Base-by-base conservation (phyloP, 805 yeast genomes). In the Teunomyces aglyptinius region DNA sequence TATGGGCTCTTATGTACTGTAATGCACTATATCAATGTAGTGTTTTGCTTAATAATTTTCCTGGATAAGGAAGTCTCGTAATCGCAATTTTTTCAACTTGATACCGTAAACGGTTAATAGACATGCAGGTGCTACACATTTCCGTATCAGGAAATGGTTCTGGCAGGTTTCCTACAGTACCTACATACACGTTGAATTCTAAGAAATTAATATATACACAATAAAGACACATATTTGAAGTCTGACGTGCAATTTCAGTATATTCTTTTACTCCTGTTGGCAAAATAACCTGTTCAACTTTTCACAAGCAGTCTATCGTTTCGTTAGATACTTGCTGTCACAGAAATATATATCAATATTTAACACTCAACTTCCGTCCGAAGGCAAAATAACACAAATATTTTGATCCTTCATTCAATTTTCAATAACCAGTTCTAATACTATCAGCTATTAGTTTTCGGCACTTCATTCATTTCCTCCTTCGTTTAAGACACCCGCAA, bases 81-180 rank as follows among this genome's bases (percentile, higher is more conserved):
- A 35, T 35, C 39, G 24, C 15, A 35, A 18, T 35, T 35, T 35
- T 35, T 35, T 35, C 22, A 22, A 15, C 27, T 22, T n/a, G 27
- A 20, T 20, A 20, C 39, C 39, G 6, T 19, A 35, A 35, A 35
- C 39, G 28, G 39, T 22, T 35, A 35, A 35, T 5, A 15, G 39
- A 22, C 27, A 35, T 35, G 39, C 39, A 35, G 39, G 39, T 35
- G 39, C 39, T 18, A 35, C 27, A 35, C 39, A 35, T 35, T 35
- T 35, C 39, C 39, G 10, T 19, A 13, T 35, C 24, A 35, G 39
- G 39, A n/a, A 35, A 35, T 35, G 39, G 24, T 20, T 35, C 16
- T 35, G 28, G 16, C 13, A 19, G 38, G 11, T 16, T 12, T 35
- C 22, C 24, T 35, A n/a, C 39, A 20, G 5, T 16, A 20, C 39